Percentiles rank a stretch among this genome's conserved stretches.
Conservation (phyloP, 2,329 filamentous ascomycete genomes). For the Ascochyta koolunga region DNA sequence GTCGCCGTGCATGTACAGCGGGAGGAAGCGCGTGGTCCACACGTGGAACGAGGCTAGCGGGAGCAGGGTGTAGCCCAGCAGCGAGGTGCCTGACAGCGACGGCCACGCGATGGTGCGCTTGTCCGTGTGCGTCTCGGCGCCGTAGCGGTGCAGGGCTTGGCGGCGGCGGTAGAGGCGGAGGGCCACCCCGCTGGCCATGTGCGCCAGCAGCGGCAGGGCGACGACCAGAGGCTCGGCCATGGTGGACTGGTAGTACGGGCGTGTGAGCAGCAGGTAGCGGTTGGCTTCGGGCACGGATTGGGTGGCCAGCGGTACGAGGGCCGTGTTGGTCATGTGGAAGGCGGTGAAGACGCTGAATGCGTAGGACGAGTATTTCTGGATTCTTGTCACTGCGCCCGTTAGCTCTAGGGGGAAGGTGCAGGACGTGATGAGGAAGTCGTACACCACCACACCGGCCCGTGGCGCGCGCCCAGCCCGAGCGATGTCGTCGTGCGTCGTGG, state of each 20-base stretch:
- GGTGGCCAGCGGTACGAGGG: slow-evolving; percentile 42
- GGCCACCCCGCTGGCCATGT: slow-evolving; percentile 77
- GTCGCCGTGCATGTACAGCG: slow-evolving; percentile 78
- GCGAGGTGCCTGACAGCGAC: slow-evolving; percentile 69
- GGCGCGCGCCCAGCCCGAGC: slow-evolving; percentile 63
- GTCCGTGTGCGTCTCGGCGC: slow-evolving; percentile 65
- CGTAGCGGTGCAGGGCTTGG: slow-evolving; percentile 76
- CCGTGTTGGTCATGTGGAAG: slow-evolving; percentile 57
- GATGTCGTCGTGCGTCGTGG: slow-evolving; percentile 31
- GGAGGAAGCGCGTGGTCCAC: slow-evolving; percentile 76
- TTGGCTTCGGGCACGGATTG: slow-evolving; percentile 71
- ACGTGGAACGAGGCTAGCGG: slow-evolving; percentile 73
- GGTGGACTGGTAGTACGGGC: slow-evolving; percentile 85
- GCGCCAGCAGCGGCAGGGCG: slow-evolving; percentile 73
- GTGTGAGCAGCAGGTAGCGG: slow-evolving; percentile 85
- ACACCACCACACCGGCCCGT: slow-evolving; percentile 78
- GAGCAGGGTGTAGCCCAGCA: slow-evolving; percentile 73
- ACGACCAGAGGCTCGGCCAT: slow-evolving; percentile 81
- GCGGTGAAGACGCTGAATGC: slow-evolving; percentile 52
- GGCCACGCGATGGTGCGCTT: slow-evolving; percentile 69
- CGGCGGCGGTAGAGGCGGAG: slow-evolving; percentile 76
- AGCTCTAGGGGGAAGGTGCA: background rate
- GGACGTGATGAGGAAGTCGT: slow-evolving; percentile 42
- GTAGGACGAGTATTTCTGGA: slow-evolving; percentile 90
- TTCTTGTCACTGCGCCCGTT: slow-evolving; percentile 64